These are phyloP conservation scores for Elsinoe batatas DNA, from an alignment of 2,329 filamentous ascomycete species.

Conservation along the genomic window DNA sequence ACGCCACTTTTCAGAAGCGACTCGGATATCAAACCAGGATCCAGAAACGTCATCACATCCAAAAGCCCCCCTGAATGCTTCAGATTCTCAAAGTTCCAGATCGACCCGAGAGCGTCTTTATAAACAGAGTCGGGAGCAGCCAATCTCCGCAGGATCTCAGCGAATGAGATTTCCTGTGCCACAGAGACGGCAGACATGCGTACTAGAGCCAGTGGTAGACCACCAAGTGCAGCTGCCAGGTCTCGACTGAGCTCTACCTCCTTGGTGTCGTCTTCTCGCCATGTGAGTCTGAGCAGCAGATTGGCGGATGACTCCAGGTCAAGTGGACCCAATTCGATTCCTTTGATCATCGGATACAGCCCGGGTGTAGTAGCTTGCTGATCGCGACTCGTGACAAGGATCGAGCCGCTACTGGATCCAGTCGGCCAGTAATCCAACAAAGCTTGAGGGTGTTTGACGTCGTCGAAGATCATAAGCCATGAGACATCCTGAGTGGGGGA, in stretches of 20 bases:
- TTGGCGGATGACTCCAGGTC: not conserved
- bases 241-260: not conserved
- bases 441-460: not conserved
- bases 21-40: no score
- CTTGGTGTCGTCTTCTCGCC: not conserved
- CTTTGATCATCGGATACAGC: not conserved
- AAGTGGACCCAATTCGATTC: not conserved
- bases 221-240: not conserved
- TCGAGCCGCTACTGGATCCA: not conserved
- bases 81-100: no score
- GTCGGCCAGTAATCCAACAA: not conserved
- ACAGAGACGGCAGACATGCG: not conserved
- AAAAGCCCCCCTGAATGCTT: no score
- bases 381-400: not conserved
- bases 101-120: no score
- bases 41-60: no score
- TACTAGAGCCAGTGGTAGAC: not conserved
- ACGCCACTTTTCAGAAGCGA: not conserved
- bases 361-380: not conserved
- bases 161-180: not conserved
- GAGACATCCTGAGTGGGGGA: not conserved
- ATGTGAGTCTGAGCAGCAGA: not conserved
- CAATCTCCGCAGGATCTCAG: not conserved
- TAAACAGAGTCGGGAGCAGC: no score
- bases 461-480: not conserved